Evolutionary conservation across 2,329 filamentous ascomycete genomes (phyloP).

Genomic region (Biscogniauxia mediterranea): DNA sequence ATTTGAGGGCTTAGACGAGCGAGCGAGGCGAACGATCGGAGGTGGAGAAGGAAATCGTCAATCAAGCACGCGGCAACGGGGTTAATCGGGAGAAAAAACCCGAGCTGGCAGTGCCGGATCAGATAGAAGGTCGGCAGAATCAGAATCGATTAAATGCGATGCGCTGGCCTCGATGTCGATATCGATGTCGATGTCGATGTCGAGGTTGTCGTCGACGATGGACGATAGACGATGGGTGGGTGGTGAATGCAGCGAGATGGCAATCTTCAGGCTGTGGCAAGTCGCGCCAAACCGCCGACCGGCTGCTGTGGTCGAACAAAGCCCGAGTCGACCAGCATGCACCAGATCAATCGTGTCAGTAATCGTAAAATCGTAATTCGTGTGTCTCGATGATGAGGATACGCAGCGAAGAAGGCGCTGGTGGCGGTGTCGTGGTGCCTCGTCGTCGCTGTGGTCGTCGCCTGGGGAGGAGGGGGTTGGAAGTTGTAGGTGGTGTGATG

Average conservation of each 20-base stretch:
- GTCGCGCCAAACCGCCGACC: conserved; percentile 40
- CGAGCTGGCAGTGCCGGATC: conserved; percentile 12
- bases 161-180: conserved; percentile 4
- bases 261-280: conserved; percentile 32
- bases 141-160: conserved; percentile 6
- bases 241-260: conserved; percentile 13
- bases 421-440: conserved; percentile 9
- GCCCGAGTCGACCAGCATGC: conserved; percentile 37
- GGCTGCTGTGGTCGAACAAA: conserved; percentile 34
- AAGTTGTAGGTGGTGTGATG: conserved; percentile 1
- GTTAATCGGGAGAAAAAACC: conserved; percentile 11
- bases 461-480: conserved; percentile 4
- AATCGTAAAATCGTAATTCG: conserved; percentile 1
- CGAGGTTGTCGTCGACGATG: conserved; percentile 7
- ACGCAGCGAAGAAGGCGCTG: conserved; percentile 1
- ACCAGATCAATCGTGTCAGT: conserved; percentile 21
- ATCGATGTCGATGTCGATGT: conserved; percentile 7
- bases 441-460: conserved; percentile 13
- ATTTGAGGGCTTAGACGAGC: not conserved
- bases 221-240: conserved; percentile 12
- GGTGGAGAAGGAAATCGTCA: conserved; percentile 12
- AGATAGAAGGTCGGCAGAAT: conserved; percentile 6
- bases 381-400: conserved; percentile 2
- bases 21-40: conserved; percentile 11
- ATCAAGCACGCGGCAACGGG: conserved; percentile 6